phyloP scores from a whole-genome alignment of 306 rosid genomes.

The Medicago ruthenica region DNA sequence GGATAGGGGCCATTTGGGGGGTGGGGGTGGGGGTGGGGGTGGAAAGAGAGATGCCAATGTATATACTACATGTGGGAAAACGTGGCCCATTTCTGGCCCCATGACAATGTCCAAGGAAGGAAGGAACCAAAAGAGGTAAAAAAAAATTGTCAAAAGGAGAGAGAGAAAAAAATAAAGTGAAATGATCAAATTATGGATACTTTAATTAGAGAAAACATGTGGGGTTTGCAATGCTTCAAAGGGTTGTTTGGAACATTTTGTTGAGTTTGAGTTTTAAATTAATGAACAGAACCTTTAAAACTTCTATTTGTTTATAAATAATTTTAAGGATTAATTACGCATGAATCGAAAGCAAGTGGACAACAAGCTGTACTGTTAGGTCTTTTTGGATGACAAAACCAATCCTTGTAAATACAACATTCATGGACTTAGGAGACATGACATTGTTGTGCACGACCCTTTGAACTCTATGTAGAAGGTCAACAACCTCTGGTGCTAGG shows the following conservation, averaged over 20 bases:
- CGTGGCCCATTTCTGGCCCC: constrained; percentile 8
- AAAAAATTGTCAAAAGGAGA: neutral
- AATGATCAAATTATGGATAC: neutral
- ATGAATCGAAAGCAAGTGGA: too few relatives aligned
- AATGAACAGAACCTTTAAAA: too few relatives aligned
- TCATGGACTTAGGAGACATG: too few relatives aligned
- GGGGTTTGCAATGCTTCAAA: constrained; percentile 40
- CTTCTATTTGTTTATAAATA: too few relatives aligned
- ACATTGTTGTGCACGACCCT: too few relatives aligned
- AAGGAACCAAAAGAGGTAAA: neutral
- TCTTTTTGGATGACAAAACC: too few relatives aligned
- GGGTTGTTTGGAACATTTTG: constrained; percentile 23
- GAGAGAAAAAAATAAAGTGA: neutral
- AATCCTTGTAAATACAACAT: too few relatives aligned
- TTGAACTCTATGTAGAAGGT: too few relatives aligned
- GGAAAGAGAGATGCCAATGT: neutral
- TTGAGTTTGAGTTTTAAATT: constrained; percentile 41
- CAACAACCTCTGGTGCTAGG: too few relatives aligned
- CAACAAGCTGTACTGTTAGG: too few relatives aligned
- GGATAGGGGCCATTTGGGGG: neutral
- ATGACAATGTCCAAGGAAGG: constrained; percentile 26
- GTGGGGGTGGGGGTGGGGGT: neutral
- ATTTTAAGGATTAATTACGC: too few relatives aligned
- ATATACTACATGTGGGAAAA: neutral
- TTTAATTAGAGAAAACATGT: constrained; percentile 42